phyloP scores from a whole-genome alignment of 2,329 filamentous ascomycete species.

The Trichoderma sp. region DNA sequence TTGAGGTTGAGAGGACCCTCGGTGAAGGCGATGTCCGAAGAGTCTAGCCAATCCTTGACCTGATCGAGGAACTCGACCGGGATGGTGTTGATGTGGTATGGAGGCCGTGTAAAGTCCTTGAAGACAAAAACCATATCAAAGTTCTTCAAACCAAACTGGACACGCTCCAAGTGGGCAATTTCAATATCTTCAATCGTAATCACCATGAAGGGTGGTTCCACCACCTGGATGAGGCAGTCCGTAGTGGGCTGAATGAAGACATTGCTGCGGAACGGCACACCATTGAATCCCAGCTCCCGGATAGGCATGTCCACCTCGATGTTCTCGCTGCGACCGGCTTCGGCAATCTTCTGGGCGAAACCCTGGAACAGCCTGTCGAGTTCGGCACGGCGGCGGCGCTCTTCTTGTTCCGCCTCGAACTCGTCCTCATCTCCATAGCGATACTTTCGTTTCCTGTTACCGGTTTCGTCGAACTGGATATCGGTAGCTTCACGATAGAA shows the following conservation, averaged over 20 bases:
- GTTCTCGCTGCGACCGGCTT: slow-evolving; percentile 87
- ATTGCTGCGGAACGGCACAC: slow-evolving; percentile 93
- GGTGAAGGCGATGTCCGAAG: slow-evolving; percentile 88
- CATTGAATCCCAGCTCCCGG: slow-evolving; percentile 93
- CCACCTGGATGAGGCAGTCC: slow-evolving; percentile 94
- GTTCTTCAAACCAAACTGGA: slow-evolving; percentile 96
- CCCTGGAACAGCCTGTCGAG: slow-evolving; percentile 94
- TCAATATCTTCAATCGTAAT: slow-evolving; percentile 95
- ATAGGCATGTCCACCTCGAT: slow-evolving; percentile 96
- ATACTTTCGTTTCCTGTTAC: slow-evolving; percentile 96
- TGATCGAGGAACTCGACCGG: slow-evolving; percentile 92
- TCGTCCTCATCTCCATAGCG: slow-evolving; percentile 98
- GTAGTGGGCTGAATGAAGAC: slow-evolving; percentile 96
- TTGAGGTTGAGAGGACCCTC: slow-evolving; percentile 97
- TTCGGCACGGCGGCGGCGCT: slow-evolving; percentile 84
- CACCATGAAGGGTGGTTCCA: slow-evolving; percentile 95
- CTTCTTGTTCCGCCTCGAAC: slow-evolving; percentile 97
- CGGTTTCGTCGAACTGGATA: slow-evolving; percentile 98
- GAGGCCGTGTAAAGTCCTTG: slow-evolving; percentile 91
- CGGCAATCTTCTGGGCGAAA: slow-evolving; percentile 96
- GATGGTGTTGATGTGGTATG: slow-evolving; percentile 96
- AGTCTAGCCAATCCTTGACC: slow-evolving; percentile 97
- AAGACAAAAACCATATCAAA: slow-evolving; percentile 98
- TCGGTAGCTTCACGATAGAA: slow-evolving; percentile 98
- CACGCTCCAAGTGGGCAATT: slow-evolving; percentile 92